Evolutionary conservation across 352 stramenopile genomes (phyloP).

Genomic region (Globisporangium yorkense): DNA sequence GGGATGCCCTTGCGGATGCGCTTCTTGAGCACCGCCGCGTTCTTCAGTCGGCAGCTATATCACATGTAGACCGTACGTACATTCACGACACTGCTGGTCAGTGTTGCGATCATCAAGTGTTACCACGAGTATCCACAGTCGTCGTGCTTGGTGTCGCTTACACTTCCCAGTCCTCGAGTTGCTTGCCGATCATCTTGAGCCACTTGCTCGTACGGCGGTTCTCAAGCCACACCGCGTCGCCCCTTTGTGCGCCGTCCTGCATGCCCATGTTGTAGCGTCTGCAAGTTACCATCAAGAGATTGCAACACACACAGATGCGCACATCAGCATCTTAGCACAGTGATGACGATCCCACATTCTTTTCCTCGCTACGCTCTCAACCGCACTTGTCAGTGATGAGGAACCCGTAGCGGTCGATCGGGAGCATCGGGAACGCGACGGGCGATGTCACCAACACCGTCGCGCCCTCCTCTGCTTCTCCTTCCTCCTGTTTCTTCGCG

Average conservation of each 20-base stretch:
- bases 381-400: constrained; percentile 64
- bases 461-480: constrained; percentile 2
- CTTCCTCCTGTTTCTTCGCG: constrained; percentile 19
- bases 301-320: neutral
- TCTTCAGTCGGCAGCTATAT: constrained; percentile 43
- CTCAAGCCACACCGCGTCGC: constrained; percentile 53
- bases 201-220: constrained; percentile 75
- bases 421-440: constrained; percentile 43
- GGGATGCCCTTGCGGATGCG: constrained; percentile 74
- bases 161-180: constrained; percentile 73
- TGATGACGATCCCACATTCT: neutral
- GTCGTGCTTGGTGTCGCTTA: constrained; percentile 6
- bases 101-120: neutral
- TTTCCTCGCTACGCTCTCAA: too few species aligned
- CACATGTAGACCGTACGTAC: too few species aligned
- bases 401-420: constrained; percentile 71
- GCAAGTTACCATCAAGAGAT: neutral
- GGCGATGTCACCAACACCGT: constrained; percentile 8
- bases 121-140: constrained; percentile 1
- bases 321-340: neutral
- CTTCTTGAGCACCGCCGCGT: constrained; percentile 56
- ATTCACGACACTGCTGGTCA: neutral
- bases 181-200: constrained; percentile 77
- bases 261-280: constrained; percentile 42
- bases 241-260: constrained; percentile 17